Base-by-base conservation (phyloP, 768 basidiomycete species). In the Rickenella mellea region DNA sequence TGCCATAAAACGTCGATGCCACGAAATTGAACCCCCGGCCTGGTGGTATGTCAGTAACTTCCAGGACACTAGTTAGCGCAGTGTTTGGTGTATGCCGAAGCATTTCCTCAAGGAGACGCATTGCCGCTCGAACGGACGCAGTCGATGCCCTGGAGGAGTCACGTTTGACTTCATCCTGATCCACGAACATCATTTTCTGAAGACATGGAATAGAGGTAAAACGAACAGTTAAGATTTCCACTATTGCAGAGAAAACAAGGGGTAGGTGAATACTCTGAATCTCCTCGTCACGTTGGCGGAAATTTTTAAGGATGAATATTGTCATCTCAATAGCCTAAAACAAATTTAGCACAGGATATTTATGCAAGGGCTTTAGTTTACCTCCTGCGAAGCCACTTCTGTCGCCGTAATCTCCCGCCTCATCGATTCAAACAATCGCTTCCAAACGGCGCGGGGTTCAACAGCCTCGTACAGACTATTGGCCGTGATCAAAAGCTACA, bases 391-490 rank as follows among this genome's bases (percentile, higher is more conserved):
- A 4, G 19, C 33, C 15, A 22, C 7, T 27, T 39, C 22, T 38
- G 28, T 10, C 27, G 15, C 12, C 2, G 55, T 56, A 12, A 88
- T 60, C 43, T 83, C 78, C 1, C 64, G 49, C 46, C 83, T 66
- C n/a, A 83, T 62, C 6, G 69, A 59, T 29, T 60, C 53, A 40
- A 88, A 69, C 0, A 99, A 53, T 35, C 80, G 73, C 50, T 78
- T 83, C 94, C 94, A 99, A 4, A 91, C 67, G 31, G 90, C 67
- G 41, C 77, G 75, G 2, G 92, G 96, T 46, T 99, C 96, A 12
- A 85, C 74, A n/a, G 87, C 83, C 59, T 98, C 93, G 49, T 93
- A 90, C 0, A 99, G 66, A 1, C 88, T 86, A 47, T 75, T 83
- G 0, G 88, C 90, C 1, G 92, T 91, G 71, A 87, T 79, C 12